These are phyloP conservation scores for Blastomyces percursus DNA, from an alignment of 2,329 filamentous ascomycete species.

Conservation along the genomic window DNA sequence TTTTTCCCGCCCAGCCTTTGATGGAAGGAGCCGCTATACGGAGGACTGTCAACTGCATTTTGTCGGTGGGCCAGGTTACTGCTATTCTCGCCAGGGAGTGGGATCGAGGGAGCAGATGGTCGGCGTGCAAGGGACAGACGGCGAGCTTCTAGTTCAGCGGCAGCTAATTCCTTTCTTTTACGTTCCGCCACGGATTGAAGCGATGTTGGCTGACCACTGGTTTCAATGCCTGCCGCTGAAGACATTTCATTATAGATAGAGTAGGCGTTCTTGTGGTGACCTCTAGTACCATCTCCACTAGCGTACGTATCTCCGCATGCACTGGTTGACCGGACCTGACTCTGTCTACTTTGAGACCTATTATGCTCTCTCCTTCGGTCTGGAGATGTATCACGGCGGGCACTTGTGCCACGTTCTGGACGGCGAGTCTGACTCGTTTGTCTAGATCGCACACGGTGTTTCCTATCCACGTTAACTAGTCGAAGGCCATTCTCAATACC, in stretches of 20 bases:
- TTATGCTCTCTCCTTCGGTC: conserved; percentile 31
- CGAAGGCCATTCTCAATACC: conserved; percentile 52
- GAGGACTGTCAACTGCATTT: conserved; percentile 36
- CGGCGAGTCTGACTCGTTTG: conserved; percentile 43
- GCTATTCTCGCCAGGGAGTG: conserved; percentile 53
- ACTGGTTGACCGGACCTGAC: conserved; percentile 17
- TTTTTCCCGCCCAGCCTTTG: conserved; percentile 26
- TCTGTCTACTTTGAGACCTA: conserved; percentile 28
- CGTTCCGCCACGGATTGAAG: conserved; percentile 45
- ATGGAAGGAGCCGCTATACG: conserved; percentile 24
- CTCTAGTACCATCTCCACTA: background rate
- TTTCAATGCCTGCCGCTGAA: conserved; percentile 3
- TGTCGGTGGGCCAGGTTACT: conserved; percentile 30
- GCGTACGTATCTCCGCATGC: background rate
- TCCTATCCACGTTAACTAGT: conserved; percentile 35
- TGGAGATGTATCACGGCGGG: conserved; percentile 37
- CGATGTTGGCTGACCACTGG: conserved; percentile 16
- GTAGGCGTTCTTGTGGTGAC: background rate
- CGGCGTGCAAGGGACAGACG: conserved; percentile 72
- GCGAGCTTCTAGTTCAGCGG: conserved; percentile 78
- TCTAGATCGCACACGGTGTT: conserved; percentile 36
- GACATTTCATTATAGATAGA: conserved; percentile 2
- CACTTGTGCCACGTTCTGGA: conserved; percentile 34
- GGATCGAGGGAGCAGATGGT: conserved; percentile 68
- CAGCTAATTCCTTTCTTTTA: conserved; percentile 62